phyloP scores from a whole-genome alignment of 2,329 filamentous ascomycete genomes.

The Alternaria triticimaculans region DNA sequence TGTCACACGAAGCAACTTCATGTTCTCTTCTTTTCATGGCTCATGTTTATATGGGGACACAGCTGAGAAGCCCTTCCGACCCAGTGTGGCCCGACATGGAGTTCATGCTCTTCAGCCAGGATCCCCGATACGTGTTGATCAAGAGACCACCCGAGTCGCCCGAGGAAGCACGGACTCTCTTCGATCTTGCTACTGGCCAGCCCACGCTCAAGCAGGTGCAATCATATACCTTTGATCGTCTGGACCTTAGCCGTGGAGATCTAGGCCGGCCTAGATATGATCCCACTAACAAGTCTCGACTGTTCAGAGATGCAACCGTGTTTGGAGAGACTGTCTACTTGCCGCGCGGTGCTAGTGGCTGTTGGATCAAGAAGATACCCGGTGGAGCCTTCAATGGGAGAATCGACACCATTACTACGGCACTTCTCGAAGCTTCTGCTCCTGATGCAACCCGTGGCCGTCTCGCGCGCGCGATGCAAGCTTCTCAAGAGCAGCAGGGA shows the following conservation, averaged over 20 bases:
- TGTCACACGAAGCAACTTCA: not conserved
- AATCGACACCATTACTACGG: not conserved
- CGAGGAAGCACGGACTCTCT: not conserved
- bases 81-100: conserved; percentile 14
- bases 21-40: not conserved
- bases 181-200: conserved; percentile 3
- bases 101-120: conserved; percentile 6
- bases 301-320: conserved; percentile 4
- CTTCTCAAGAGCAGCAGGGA: not conserved
- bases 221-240: not conserved
- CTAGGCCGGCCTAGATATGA: not conserved
- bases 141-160: not conserved
- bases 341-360: not conserved
- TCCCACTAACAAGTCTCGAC: not conserved
- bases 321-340: conserved; percentile 6
- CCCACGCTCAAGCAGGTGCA: not conserved
- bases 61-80: not conserved
- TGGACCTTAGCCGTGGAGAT: not conserved
- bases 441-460: not conserved
- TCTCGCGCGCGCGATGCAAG: not conserved
- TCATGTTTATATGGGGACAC: not conserved
- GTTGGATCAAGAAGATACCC: not conserved
- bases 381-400: not conserved
- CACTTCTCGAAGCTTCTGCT: not conserved
- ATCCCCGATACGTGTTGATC: conserved; percentile 8